Evolutionary conservation across 73 alveolate genomes (phyloP).

Genomic region (Diophrys sp.): DNA sequence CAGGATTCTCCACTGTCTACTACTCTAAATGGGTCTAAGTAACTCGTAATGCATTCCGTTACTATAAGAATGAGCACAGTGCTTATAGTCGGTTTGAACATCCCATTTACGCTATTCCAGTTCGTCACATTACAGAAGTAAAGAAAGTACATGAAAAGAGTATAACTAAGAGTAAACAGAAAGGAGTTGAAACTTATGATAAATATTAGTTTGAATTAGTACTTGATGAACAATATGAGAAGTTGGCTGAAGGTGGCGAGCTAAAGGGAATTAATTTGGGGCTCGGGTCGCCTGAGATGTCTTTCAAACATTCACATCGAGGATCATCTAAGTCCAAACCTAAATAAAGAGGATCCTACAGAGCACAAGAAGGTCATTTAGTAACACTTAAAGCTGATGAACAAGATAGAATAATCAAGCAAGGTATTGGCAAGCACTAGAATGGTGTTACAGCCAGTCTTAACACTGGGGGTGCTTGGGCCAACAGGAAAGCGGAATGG

Average conservation of each 20-base stretch:
- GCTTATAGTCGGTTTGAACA: slow-evolving; percentile 8
- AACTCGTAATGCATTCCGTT: slow-evolving; percentile 15
- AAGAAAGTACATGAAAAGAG: slow-evolving; percentile 16
- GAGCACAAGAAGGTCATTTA: slow-evolving; percentile 4
- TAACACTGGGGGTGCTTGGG: slow-evolving; percentile 11
- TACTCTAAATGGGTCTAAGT: background rate
- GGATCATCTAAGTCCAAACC: background rate
- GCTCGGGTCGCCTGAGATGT: background rate
- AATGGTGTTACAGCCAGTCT: slow-evolving; percentile 12
- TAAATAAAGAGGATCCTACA: background rate
- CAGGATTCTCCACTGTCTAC: slow-evolving; percentile 17
- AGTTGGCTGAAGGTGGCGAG: background rate
- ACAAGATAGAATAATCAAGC: background rate
- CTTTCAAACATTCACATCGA: background rate
- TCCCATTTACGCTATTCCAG: background rate
- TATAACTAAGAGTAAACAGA: slow-evolving; percentile 7
- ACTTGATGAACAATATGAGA: background rate
- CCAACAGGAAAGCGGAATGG: slow-evolving; percentile 35
- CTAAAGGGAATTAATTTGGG: background rate
- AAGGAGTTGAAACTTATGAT: background rate
- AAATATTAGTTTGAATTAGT: slow-evolving; percentile 20
- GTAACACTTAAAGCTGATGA: background rate
- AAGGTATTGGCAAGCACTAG: slow-evolving; percentile 6
- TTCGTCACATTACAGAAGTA: slow-evolving; percentile 11
- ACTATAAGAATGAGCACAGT: slow-evolving; percentile 26